Conservation (phyloP, 495 filamentous ascomycete genomes). For the Penicillium subrubescens region DNA sequence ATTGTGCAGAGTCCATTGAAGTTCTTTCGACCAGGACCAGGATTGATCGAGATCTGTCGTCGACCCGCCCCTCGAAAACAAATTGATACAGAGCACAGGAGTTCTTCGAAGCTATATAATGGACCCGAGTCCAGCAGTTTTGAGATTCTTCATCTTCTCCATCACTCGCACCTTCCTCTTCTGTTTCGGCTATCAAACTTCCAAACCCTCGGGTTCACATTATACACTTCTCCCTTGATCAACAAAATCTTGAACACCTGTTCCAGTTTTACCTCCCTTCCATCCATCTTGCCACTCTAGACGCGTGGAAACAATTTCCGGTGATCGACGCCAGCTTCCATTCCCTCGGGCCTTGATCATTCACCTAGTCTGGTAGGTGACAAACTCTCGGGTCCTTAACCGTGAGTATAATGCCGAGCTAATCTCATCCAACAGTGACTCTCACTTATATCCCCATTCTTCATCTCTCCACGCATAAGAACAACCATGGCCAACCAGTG, state of each 20-base stretch:
- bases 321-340: conserved; percentile 31
- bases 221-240: neutral
- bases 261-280: neutral
- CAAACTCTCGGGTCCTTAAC: conserved; percentile 24
- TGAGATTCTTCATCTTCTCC: neutral
- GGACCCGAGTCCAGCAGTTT: conserved; percentile 12
- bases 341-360: conserved; percentile 25
- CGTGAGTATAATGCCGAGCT: neutral
- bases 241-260: neutral
- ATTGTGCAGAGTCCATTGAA: conserved; percentile 16
- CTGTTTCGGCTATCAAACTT: neutral
- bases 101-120: conserved; percentile 23
- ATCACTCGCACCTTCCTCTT: neutral
- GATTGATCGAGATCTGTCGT: conserved; percentile 7
- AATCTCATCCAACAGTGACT: conserved; percentile 3
- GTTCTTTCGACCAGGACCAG: conserved; percentile 17
- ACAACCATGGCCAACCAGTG: conserved; percentile 50
- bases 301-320: conserved; percentile 16
- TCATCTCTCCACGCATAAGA: neutral
- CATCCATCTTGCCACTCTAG: neutral
- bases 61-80: neutral
- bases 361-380: conserved; percentile 25
- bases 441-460: neutral
- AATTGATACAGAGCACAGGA: conserved; percentile 6
- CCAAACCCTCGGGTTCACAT: neutral